These are phyloP conservation scores for Fraxinus cuspidata DNA, from an alignment of 257 asterid species.

Conservation along the genomic window DNA sequence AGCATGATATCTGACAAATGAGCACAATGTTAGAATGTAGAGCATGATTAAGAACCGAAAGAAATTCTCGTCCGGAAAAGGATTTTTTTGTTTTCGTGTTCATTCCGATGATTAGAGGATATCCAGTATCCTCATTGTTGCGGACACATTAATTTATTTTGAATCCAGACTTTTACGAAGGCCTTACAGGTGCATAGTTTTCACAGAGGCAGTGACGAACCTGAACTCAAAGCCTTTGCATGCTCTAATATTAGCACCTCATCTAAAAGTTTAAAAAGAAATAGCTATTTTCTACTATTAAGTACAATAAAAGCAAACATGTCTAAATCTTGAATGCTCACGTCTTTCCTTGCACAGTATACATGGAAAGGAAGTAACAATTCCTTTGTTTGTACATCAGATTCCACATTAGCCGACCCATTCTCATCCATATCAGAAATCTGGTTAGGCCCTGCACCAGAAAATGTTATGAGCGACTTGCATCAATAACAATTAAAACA, in stretches of 20 bases:
- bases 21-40: neutral
- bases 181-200: neutral
- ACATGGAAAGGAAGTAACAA: conserved; percentile 46
- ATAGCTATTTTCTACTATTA: neutral
- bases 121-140: neutral
- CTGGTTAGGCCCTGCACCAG: conserved; percentile 28
- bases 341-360: conserved; percentile 40
- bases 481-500: neutral
- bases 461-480: neutral
- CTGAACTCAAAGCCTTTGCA: neutral
- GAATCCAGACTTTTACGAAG: neutral
- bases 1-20: conserved; percentile 37
- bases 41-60: neutral
- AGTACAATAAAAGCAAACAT: neutral
- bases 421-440: conserved; percentile 22
- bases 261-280: neutral
- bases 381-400: conserved; percentile 30
- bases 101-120: neutral
- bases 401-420: conserved; percentile 15
- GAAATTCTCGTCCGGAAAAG: neutral
- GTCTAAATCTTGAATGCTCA: conserved; percentile 4
- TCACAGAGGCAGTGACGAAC: neutral
- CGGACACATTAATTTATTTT: neutral
- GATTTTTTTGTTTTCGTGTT: neutral
- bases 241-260: neutral